Percentiles rank a stretch among this genome's conserved stretches.
Conservation (phyloP, 805 yeast genomes). For the Metschnikowia noctiluminum region DNA sequence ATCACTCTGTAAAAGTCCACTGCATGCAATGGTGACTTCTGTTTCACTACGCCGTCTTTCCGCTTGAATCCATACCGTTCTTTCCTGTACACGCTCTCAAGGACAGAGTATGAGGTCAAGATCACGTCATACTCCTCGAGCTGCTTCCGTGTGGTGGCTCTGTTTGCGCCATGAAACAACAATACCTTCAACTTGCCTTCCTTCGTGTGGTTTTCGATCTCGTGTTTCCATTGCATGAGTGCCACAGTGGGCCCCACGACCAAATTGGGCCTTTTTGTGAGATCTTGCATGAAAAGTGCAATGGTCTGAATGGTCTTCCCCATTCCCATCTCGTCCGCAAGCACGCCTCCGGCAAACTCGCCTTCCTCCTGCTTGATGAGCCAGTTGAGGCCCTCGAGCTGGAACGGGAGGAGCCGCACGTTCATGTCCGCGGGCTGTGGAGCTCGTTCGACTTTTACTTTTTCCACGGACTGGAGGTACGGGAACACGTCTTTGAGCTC, state of each 20-base stretch:
- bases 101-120: constrained; percentile 86
- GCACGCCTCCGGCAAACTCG: constrained; percentile 79
- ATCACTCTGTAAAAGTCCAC: constrained; percentile 80
- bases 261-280: constrained; percentile 65
- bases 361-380: constrained; percentile 75
- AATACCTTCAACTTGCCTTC: constrained; percentile 63
- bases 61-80: constrained; percentile 81
- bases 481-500: constrained; percentile 71
- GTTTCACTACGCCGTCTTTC: constrained; percentile 66
- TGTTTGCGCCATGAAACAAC: constrained; percentile 82
- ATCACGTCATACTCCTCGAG: constrained; percentile 70
- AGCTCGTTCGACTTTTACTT: constrained; percentile 52
- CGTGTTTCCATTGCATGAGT: constrained; percentile 94
- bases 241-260: constrained; percentile 99
- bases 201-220: constrained; percentile 77
- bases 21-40: constrained; percentile 69
- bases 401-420: constrained; percentile 79
- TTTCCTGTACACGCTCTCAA: constrained; percentile 83
- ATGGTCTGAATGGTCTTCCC: constrained; percentile 98
- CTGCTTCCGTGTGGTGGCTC: constrained; percentile 56
- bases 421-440: constrained; percentile 78
- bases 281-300: constrained; percentile 73
- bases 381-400: constrained; percentile 92
- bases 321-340: constrained; percentile 99
- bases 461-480: constrained; percentile 47